These are phyloP conservation scores for Penicillium expansum DNA, from an alignment of 2,329 filamentous ascomycete genomes.

Conservation along the genomic window DNA sequence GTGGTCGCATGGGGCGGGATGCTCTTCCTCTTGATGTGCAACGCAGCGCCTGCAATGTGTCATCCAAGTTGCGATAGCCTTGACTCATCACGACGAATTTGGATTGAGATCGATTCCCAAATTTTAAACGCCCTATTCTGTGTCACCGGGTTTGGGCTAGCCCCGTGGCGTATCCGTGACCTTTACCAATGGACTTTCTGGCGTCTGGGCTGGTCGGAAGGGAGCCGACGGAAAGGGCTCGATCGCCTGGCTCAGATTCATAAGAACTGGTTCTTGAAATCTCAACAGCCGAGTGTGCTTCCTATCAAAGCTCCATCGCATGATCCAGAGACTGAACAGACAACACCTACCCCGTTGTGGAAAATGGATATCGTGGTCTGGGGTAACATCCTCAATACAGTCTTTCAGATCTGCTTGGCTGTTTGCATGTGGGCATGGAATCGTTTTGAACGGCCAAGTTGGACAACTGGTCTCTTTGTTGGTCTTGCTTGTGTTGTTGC, in stretches of 20 bases:
- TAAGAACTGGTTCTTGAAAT: conserved; percentile 43
- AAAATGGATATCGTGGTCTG: conserved; percentile 78
- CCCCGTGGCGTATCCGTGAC: conserved; percentile 81
- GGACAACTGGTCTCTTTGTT: conserved; percentile 77
- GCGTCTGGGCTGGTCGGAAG: conserved; percentile 52
- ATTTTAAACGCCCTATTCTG: conserved; percentile 83
- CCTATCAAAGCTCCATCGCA: neutral
- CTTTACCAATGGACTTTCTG: conserved; percentile 69
- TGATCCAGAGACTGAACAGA: conserved; percentile 30
- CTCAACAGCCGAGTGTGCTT: neutral
- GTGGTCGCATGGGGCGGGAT: conserved; percentile 88
- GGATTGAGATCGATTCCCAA: conserved; percentile 83
- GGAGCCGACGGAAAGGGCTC: neutral
- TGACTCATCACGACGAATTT: conserved; percentile 72
- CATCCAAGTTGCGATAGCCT: conserved; percentile 66
- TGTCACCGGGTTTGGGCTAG: conserved; percentile 78
- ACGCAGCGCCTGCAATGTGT: conserved; percentile 58
- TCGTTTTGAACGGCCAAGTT: conserved; percentile 69
- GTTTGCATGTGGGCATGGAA: conserved; percentile 83
- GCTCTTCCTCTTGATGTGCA: conserved; percentile 80
- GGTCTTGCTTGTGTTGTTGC: conserved; percentile 67
- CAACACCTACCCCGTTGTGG: conserved; percentile 66
- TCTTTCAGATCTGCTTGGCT: conserved; percentile 70
- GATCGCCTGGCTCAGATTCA: conserved; percentile 22
- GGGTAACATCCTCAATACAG: conserved; percentile 75